phyloP scores from a whole-genome alignment of 148 eudicot genomes.

The Heliamphora exappendiculata region DNA sequence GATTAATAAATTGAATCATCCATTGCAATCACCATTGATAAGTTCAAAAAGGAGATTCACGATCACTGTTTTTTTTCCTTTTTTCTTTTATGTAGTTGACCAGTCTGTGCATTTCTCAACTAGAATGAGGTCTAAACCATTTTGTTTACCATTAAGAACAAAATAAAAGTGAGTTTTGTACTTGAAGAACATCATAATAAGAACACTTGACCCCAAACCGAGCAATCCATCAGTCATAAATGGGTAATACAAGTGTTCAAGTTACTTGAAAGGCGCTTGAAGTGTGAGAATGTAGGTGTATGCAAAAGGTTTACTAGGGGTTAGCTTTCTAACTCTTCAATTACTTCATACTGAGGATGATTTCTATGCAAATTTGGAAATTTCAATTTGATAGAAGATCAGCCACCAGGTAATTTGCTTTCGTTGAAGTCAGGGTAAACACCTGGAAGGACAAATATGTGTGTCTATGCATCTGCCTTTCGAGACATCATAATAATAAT shows the following conservation, averaged over 20 bases:
- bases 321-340: neutral
- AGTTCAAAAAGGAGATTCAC: neutral
- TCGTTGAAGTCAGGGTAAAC: neutral
- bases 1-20: neutral
- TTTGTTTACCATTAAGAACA: too few relatives aligned
- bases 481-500: neutral
- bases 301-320: neutral
- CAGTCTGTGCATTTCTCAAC: neutral
- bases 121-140: neutral
- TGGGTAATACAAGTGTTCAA: neutral
- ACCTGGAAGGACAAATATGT: too few relatives aligned
- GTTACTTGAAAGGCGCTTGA: neutral
- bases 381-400: neutral
- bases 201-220: neutral
- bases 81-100: neutral
- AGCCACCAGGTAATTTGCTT: neutral
- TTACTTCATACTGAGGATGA: neutral
- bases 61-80: neutral
- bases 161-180: neutral
- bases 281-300: neutral
- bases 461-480: neutral
- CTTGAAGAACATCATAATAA: neutral
- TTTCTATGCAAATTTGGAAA: neutral
- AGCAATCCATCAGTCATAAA: neutral
- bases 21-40: neutral